Base-by-base conservation (phyloP, 495 filamentous ascomycete genomes). In the Lasiosphaeria hispida region DNA sequence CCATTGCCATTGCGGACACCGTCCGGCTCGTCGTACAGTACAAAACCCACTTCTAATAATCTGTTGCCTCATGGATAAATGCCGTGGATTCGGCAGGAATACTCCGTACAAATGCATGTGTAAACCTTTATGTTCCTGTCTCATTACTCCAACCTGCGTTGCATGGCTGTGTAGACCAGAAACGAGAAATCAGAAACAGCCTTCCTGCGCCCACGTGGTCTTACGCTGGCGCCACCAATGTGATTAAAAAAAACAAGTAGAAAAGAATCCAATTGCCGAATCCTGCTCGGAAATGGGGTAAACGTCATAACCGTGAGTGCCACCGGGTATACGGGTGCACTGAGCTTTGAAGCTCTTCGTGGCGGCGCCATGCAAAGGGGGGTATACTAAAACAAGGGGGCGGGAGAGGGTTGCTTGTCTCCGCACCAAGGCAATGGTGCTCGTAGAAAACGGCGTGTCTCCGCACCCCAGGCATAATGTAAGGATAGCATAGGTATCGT, bases 401-500 rank as follows among this genome's bases (percentile, higher is more conserved):
- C 8, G 7, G 35, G 14, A n/a, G 36, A 15, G 36, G 19, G 18
- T 18, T 15, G 42, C n/a, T 40, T 14, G 15, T 11, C 38, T 11
- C 38, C 34, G 34, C 13, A 15, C 49, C 49, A 10, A 9, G 10
- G 35, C 38, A 39, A 15, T 15, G 33, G 17, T 30, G 23, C 5
- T 45, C 18, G 43, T 45, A 4, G 14, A 35, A 41, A 18, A 41
- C 6, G 48, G 43, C 38, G 42, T 48, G 30, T 7, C 11, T 23
- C 14, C 8, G 34, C 14, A 36, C 9, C n/a, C 30, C 55, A 18
- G 23, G 23, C 23, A 35, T 19, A 23, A 40, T 14, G 37, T 18
- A 15, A 17, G 36, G 49, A 8, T 37, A 40, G 15, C 62, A 45
- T 64, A 48, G 50, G 49, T 53, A 51, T 59, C 60, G 53, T 62